Conservation (phyloP, 2,329 filamentous ascomycete genomes). For the Clathrospora elynae region DNA sequence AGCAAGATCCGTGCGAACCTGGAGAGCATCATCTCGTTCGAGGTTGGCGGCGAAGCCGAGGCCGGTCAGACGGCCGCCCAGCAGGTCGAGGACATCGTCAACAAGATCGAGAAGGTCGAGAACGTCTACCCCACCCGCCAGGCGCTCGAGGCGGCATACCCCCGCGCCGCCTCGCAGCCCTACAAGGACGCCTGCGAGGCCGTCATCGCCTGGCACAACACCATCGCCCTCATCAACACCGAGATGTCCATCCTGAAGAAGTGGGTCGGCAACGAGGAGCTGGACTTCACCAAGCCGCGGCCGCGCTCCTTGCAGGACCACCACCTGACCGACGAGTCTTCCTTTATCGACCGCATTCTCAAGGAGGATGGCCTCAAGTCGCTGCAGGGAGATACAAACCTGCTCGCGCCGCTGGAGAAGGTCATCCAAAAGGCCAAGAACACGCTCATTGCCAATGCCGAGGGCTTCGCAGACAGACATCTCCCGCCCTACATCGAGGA, state of each 20-base stretch:
- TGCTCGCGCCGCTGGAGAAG: conserved; percentile 79
- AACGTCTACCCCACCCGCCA: conserved; percentile 80
- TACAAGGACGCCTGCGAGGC: conserved; percentile 86
- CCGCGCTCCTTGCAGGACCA: conserved; percentile 70
- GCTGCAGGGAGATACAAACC: conserved; percentile 80
- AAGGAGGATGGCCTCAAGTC: conserved; percentile 96
- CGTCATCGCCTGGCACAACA: conserved; percentile 95
- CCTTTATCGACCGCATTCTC: conserved; percentile 90
- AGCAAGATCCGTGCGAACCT: conserved; percentile 73
- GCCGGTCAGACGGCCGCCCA: conserved; percentile 85
- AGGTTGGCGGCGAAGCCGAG: conserved; percentile 91
- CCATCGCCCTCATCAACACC: conserved; percentile 92
- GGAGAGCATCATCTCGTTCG: conserved; percentile 88
- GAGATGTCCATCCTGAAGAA: conserved; percentile 88
- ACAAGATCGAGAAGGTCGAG: conserved; percentile 88
- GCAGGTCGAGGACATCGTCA: conserved; percentile 87
- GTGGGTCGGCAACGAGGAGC: conserved; percentile 95
- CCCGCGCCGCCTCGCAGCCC: conserved; percentile 73
- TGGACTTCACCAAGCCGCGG: conserved; percentile 83
- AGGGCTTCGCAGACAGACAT: conserved; percentile 84
- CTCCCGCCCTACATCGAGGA: conserved; percentile 97
- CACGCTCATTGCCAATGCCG: conserved; percentile 84
- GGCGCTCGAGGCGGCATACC: conserved; percentile 75
- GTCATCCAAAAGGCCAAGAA: conserved; percentile 94
- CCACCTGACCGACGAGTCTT: conserved; percentile 84